Evolutionary conservation across 202 grass and related monocot genomes (phyloP).

Genomic region (Setaria italica): DNA sequence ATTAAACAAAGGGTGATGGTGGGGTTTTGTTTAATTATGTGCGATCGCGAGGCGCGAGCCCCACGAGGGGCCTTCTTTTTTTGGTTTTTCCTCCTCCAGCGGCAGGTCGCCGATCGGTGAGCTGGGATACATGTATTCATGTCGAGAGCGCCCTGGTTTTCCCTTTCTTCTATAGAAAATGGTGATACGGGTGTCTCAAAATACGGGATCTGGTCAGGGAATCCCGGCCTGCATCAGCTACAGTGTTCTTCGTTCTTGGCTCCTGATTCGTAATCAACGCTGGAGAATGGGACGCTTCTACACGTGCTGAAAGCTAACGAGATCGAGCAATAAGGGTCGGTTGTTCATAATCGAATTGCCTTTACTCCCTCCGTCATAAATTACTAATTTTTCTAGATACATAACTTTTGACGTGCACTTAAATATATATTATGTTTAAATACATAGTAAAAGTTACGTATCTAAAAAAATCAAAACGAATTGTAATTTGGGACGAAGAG

Average conservation of each 20-base stretch:
- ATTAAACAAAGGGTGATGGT: neutral
- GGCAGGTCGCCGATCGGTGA: constrained; percentile 25
- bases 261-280: neutral
- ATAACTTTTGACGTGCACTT: no score
- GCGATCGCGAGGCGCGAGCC: neutral
- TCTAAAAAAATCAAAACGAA: no score
- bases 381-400: no score
- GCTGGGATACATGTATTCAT: constrained; percentile 26
- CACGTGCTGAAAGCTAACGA: neutral
- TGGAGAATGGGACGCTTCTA: neutral
- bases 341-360: neutral
- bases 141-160: neutral
- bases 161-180: neutral
- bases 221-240: neutral
- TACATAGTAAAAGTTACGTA: no score
- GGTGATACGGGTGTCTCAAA: neutral
- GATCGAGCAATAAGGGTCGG: neutral
- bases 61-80: neutral
- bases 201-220: neutral
- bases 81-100: neutral
- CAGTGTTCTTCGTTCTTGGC: neutral
- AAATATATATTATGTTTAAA: no score
- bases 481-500: no score
- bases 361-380: neutral
- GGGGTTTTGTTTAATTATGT: neutral